Evolutionary conservation across 108 stramenopile genomes (phyloP).

Genomic region (Nitzschia putrida): DNA sequence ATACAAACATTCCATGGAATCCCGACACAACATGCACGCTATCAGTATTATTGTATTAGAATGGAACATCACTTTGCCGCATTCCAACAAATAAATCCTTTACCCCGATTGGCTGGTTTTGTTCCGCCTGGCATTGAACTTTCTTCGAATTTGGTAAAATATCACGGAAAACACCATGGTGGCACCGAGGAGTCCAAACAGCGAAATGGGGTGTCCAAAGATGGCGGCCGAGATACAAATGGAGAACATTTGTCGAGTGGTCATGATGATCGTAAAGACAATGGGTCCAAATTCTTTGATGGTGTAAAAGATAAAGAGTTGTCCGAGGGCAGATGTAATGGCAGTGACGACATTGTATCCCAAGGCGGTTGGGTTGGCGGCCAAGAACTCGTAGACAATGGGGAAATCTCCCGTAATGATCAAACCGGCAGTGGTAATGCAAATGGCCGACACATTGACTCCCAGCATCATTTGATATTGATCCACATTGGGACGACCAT

Average conservation of each 20-base stretch:
- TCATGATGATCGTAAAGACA: slow-evolving; percentile 99
- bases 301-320: slow-evolving; percentile 96
- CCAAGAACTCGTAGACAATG: slow-evolving; percentile 86
- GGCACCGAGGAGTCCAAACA: slow-evolving; percentile 78
- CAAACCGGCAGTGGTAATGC: slow-evolving; percentile 89
- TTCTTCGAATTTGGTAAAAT: slow-evolving; percentile 88
- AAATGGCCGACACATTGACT: slow-evolving; percentile 93
- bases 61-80: no score
- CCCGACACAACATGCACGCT: no score
- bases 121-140: slow-evolving; percentile 57
- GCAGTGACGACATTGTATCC: slow-evolving; percentile 94
- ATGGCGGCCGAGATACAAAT: slow-evolving; percentile 91
- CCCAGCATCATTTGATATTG: slow-evolving; percentile 99
- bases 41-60: no score
- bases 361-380: slow-evolving; percentile 78
- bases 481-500: slow-evolving; percentile 86
- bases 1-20: no score
- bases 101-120: not conserved
- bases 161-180: slow-evolving; percentile 90
- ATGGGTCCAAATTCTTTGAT: slow-evolving; percentile 98
- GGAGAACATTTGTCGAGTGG: slow-evolving; percentile 93
- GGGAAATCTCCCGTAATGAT: slow-evolving; percentile 91
- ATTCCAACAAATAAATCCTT: no score
- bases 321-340: slow-evolving; percentile 92
- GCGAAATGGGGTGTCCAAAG: slow-evolving; percentile 87